Percentiles rank a stretch among this genome's conserved stretches.
These are phyloP conservation scores for Fusarium sp. DNA, from an alignment of 2,329 filamentous ascomycete species.

Conservation along the genomic window DNA sequence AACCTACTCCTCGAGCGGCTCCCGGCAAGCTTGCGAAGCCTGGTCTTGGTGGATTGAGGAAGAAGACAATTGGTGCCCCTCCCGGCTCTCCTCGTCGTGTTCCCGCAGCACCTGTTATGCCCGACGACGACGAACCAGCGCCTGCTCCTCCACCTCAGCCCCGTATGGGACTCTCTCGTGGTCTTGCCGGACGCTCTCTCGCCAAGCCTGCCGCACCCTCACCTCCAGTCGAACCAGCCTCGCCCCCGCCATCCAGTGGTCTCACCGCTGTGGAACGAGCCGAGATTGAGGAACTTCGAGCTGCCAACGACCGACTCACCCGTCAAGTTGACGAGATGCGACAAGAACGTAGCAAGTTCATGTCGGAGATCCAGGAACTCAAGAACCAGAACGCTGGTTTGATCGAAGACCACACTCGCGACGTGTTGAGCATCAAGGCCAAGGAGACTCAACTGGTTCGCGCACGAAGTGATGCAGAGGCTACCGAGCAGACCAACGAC, in stretches of 20 bases:
- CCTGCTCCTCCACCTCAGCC: conserved; percentile 64
- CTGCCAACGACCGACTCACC: conserved; percentile 81
- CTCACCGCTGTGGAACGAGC: conserved; percentile 84
- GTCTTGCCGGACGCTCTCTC: conserved; percentile 86
- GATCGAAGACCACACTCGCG: conserved; percentile 96
- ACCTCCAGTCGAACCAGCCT: conserved; percentile 61
- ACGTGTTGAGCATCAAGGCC: conserved; percentile 95
- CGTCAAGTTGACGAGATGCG: conserved; percentile 83
- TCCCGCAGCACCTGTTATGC: conserved; percentile 59
- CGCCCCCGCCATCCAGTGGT: conserved; percentile 70
- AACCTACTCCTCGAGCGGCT: conserved; percentile 64
- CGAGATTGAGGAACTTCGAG: conserved; percentile 89
- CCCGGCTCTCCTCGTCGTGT: conserved; percentile 67
- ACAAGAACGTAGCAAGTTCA: conserved; percentile 82
- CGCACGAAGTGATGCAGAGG: conserved; percentile 88
- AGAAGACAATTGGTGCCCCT: conserved; percentile 63
- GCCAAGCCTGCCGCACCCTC: conserved; percentile 74
- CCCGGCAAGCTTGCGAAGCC: conserved; percentile 66
- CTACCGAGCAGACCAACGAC: conserved; percentile 86
- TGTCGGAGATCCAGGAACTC: conserved; percentile 90
- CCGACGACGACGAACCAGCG: conserved; percentile 63
- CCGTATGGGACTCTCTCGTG: conserved; percentile 76
- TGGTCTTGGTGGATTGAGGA: conserved; percentile 68
- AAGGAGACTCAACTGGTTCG: conserved; percentile 98
- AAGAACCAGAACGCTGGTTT: conserved; percentile 97